phyloP scores from a whole-genome alignment of 2,329 filamentous ascomycete species.

The Pezicula carpinea region DNA sequence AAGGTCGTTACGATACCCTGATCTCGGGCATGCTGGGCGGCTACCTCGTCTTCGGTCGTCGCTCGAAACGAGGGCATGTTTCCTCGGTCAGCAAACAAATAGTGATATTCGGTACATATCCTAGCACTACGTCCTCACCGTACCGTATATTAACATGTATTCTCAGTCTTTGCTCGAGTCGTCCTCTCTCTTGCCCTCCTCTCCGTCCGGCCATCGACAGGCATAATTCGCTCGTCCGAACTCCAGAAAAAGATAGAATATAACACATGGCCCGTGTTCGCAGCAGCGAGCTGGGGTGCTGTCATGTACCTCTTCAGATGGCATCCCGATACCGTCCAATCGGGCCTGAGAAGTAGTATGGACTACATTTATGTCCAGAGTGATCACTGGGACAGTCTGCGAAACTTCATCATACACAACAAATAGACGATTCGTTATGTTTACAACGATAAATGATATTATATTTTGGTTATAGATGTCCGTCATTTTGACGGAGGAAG shows the following conservation, averaged over 20 bases:
- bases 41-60: conserved; percentile 82
- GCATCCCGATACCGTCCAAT: conserved; percentile 87
- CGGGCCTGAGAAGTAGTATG: conserved; percentile 92
- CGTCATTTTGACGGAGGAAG: not conserved
- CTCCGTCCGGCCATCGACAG: conserved; percentile 62
- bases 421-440: conserved; percentile 35
- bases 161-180: conserved; percentile 78
- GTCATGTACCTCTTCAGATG: conserved; percentile 96
- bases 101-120: conserved; percentile 66
- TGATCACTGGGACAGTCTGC: conserved; percentile 81
- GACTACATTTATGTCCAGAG: conserved; percentile 92
- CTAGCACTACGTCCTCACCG: too few relatives aligned
- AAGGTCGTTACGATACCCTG: conserved; percentile 76
- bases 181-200: conserved; percentile 79
- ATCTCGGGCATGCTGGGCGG: conserved; percentile 83
- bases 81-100: conserved; percentile 92
- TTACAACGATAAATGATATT: too few relatives aligned
- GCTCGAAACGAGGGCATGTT: conserved; percentile 61
- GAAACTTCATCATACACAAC: conserved; percentile 85
- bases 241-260: conserved; percentile 45
- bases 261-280: conserved; percentile 91
- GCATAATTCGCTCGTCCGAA: conserved; percentile 43
- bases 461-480: not conserved
- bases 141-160: too few relatives aligned
- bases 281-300: conserved; percentile 81